Base-by-base conservation (phyloP, 1,284 basidiomycete species). In the Sporisorium exsertum region DNA sequence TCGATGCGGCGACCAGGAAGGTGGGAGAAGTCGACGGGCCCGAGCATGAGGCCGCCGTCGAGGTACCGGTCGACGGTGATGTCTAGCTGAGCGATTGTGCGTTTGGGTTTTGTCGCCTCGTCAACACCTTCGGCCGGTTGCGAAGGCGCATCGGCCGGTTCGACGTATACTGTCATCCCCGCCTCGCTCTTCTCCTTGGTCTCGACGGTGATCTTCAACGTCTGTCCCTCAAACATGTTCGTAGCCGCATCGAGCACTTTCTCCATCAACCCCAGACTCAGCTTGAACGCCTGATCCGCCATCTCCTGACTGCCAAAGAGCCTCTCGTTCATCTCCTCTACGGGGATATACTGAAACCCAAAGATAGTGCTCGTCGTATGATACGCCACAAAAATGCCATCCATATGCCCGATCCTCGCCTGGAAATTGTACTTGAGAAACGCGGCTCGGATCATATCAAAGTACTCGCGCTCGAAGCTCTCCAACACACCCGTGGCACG, bases 381-480 rank as follows among this genome's bases (percentile, higher is more conserved):
- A 84, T 97, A 97, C 10, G 95, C 93, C 32, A 97, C 90, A 79
- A 99, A 91, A 27, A 97, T 92, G 16, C 96, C 96, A 82, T 98
- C 95, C 96, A 99, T 99, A 82, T 92, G 91, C 2, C 96, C 96
- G 72, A 99, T 98, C 6, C 96, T 91, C 0, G 90, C 95, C 88
- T 99, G 96, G 88, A 98, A 93, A 78, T 90, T 92, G 86, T 96
- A 99, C 87, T 98, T 98, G 64, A 99, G 88, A 87, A 98, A 96
- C 0, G 94, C 95, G 4, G 94, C 92, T 5, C 96, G 90, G 65
- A 95, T 91, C 65, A 99, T 90, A 81, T 99, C 96, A 62, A 77
- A 82, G 49, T 84, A 82, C 58, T 86, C 84, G 15, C 85, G 64
- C 64, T 86, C 85, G 42, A 85, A 86, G n/a, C 77, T 80, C 64